Conservation (phyloP, 1,284 basidiomycete genomes). For the Moniliophthora roreri region DNA sequence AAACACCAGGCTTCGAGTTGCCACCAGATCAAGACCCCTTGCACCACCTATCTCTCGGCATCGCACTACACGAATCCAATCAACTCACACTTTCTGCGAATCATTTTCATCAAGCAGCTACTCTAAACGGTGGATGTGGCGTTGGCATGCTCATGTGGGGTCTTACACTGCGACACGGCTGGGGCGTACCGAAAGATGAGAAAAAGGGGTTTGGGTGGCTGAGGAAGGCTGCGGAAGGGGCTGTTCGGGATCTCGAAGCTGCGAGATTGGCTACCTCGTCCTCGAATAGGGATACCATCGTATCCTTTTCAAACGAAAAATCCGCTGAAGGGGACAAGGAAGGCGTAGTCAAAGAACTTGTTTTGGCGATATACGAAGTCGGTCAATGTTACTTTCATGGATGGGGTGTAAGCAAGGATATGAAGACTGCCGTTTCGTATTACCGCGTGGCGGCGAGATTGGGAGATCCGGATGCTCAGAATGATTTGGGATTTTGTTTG, state of each 20-base stretch:
- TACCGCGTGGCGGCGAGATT: conserved; percentile 82
- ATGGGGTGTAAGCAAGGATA: conserved; percentile 86
- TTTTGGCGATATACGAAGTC: conserved; percentile 89
- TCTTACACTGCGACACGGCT: conserved; percentile 83
- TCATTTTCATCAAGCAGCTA: conserved; percentile 83
- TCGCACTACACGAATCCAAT: conserved; percentile 80
- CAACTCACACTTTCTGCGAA: conserved; percentile 70
- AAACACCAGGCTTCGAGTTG: conserved; percentile 13
- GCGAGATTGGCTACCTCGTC: conserved; percentile 32
- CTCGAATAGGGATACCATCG: too few species aligned
- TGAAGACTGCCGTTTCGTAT: conserved; percentile 85
- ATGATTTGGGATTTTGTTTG: conserved; percentile 81
- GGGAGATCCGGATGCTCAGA: conserved; percentile 86
- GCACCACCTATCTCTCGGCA: conserved; percentile 75
- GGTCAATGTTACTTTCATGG: conserved; percentile 92
- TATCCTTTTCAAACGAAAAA: conserved; percentile 37
- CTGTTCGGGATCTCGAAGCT: conserved; percentile 77
- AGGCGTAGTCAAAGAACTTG: conserved; percentile 66
- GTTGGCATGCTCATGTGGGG: conserved; percentile 95
- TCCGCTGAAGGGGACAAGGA: conserved; percentile 20
- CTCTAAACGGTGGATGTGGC: conserved; percentile 75
- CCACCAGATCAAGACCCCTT: conserved; percentile 35
- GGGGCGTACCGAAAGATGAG: conserved; percentile 82
- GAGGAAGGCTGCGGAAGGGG: conserved; percentile 75
- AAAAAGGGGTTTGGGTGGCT: conserved; percentile 82